A percentile compares a stretch with the other conserved stretches of the same genome.
These are phyloP conservation scores for Xylaria sp. DNA, from an alignment of 2,329 filamentous ascomycete genomes.

Conservation along the genomic window DNA sequence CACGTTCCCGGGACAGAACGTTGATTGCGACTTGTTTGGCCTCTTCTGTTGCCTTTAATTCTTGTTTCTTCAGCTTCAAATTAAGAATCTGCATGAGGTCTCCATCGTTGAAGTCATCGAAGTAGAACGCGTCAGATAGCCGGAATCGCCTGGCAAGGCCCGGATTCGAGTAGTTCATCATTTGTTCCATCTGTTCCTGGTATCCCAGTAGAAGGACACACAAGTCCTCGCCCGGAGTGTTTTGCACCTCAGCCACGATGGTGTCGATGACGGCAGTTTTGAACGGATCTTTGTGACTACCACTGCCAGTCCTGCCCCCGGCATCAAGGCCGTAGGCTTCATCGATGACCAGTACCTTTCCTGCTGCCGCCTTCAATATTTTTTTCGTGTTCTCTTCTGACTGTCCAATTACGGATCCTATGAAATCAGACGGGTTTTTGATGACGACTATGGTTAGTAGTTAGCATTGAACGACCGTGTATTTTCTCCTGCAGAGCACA, in stretches of 20 bases:
- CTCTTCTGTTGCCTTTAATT: slow-evolving; percentile 57
- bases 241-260: slow-evolving; percentile 70
- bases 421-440: slow-evolving; percentile 54
- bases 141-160: slow-evolving; percentile 69
- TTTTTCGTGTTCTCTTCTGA: slow-evolving; percentile 24
- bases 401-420: slow-evolving; percentile 8
- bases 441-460: slow-evolving; percentile 62
- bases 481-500: not conserved
- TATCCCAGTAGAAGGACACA: slow-evolving; percentile 73
- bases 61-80: slow-evolving; percentile 63
- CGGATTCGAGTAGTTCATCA: slow-evolving; percentile 71
- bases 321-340: slow-evolving; percentile 20
- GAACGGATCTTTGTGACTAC: slow-evolving; percentile 47
- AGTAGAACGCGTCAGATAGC: slow-evolving; percentile 65
- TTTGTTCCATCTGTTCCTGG: slow-evolving; percentile 66
- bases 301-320: not conserved
- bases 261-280: slow-evolving; percentile 69
- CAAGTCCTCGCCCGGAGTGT: slow-evolving; percentile 68
- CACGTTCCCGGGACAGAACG: slow-evolving; percentile 61
- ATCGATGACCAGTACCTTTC: slow-evolving; percentile 24
- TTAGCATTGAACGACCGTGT: not conserved
- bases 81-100: slow-evolving; percentile 66
- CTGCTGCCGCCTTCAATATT: slow-evolving; percentile 9
- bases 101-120: slow-evolving; percentile 67
- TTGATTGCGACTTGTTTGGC: slow-evolving; percentile 61